Percentiles rank a stretch among this genome's conserved stretches.
phyloP scores from a whole-genome alignment of 139 green algal species.

The Chlorella sp. region DNA sequence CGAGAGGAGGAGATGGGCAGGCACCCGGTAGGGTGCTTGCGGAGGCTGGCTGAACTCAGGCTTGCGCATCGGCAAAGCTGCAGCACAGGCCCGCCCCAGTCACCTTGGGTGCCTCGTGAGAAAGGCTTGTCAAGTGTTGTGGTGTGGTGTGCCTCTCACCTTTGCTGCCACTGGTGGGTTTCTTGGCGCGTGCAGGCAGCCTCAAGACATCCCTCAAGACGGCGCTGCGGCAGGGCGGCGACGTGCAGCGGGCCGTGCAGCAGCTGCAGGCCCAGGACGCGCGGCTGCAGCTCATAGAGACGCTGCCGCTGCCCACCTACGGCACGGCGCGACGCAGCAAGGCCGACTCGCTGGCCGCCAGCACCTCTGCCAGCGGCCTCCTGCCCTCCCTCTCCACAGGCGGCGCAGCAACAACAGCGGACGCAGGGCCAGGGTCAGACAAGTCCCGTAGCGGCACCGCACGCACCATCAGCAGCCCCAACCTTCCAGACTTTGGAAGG shows the following conservation, averaged over 20 bases:
- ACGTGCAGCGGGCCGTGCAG: slow-evolving; percentile 4
- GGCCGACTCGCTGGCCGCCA: not conserved
- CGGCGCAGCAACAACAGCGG: too few species aligned
- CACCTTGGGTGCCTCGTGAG: too few species aligned
- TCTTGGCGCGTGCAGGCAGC: slow-evolving; percentile 11
- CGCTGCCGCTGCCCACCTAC: slow-evolving; percentile 18
- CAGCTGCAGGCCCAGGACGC: slow-evolving; percentile 17
- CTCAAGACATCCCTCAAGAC: slow-evolving; percentile 14
- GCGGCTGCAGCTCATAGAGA: slow-evolving; percentile 11
- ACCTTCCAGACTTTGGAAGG: slow-evolving; percentile 14
- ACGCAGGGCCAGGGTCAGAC: too few species aligned
- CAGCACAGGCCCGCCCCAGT: too few species aligned
- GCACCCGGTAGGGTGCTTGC: too few species aligned
- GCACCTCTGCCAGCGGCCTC: not conserved
- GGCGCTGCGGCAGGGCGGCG: not conserved
- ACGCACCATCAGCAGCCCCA: not conserved
- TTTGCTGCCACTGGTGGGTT: too few species aligned
- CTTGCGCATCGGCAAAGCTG: too few species aligned
- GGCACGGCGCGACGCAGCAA: slow-evolving; percentile 11
- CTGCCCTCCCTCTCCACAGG: too few species aligned
- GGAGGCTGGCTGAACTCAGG: too few species aligned
- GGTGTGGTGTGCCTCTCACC: too few species aligned
- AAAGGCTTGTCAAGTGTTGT: too few species aligned
- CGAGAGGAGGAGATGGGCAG: too few species aligned
- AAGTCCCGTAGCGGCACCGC: not conserved